Evolutionary conservation across 106 monocot genomes (phyloP).

Genomic region (Dendrobium chrysotoxum): DNA sequence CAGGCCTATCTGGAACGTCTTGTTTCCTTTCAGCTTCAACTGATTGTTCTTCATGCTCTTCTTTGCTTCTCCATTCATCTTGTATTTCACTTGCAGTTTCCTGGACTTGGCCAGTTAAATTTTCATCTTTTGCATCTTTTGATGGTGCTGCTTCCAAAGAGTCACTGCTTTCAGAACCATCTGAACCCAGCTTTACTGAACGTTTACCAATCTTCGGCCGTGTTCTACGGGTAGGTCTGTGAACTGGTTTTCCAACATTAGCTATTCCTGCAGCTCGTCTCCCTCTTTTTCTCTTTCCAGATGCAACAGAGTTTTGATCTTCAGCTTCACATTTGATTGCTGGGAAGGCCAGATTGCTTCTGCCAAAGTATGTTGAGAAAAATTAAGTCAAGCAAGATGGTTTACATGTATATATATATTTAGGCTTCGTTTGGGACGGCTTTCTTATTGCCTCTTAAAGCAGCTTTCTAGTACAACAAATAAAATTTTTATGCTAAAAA

Average conservation of each 20-base stretch:
- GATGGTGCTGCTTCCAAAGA: constrained; percentile 12
- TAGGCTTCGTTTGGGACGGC: no score
- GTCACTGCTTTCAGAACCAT: constrained; percentile 29
- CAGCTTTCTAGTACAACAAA: no score
- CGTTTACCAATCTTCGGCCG: constrained; percentile 45
- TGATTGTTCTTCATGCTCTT: background rate
- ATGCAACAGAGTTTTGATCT: constrained; percentile 6
- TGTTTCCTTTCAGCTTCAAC: background rate
- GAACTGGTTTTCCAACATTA: constrained; percentile 22
- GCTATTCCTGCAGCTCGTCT: constrained; percentile 19
- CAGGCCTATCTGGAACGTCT: background rate
- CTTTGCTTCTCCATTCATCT: background rate
- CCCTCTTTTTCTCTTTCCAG: constrained; percentile 50
- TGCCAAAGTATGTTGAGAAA: constrained; percentile 10
- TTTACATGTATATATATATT: no score
- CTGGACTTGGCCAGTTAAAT: background rate
- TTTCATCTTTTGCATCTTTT: background rate
- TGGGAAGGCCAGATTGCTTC: constrained; percentile 15
- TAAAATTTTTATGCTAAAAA: no score
- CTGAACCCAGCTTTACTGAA: constrained; percentile 34
- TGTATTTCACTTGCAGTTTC: background rate
- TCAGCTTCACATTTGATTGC: constrained; percentile 7
- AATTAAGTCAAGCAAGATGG: background rate
- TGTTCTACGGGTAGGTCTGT: constrained; percentile 30
- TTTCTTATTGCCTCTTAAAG: no score